These are phyloP conservation scores for Prinsepia uniflora DNA, from an alignment of 306 rosid genomes.

Conservation along the genomic window DNA sequence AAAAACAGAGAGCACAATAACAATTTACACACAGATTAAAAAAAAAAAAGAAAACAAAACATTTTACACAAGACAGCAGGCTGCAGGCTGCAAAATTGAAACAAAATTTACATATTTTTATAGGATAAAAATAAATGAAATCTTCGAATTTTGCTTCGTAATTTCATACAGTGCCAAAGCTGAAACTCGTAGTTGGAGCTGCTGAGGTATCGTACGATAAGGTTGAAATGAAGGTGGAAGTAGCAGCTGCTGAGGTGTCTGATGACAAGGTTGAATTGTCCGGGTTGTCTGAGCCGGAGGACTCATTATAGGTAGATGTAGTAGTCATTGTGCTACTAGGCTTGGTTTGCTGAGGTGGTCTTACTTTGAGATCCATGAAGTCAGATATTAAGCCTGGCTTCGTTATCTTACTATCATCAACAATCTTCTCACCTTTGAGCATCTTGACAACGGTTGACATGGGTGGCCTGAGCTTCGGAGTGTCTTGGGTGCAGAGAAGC, in stretches of 20 bases:
- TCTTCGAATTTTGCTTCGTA: background rate
- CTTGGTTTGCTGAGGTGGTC: constrained; percentile 23
- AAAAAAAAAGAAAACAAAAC: background rate
- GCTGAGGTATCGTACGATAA: constrained; percentile 41
- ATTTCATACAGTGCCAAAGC: constrained; percentile 2
- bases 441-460: constrained; percentile 90
- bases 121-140: constrained; percentile 18
- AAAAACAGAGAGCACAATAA: background rate
- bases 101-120: background rate
- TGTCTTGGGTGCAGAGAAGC: constrained; percentile 90
- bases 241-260: constrained; percentile 36
- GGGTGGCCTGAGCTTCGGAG: constrained; percentile 76
- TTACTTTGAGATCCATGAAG: constrained; percentile 76
- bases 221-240: constrained; percentile 36
- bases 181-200: constrained; percentile 33
- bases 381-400: constrained; percentile 87
- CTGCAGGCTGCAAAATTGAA: constrained; percentile 13
- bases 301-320: constrained; percentile 24
- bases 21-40: constrained; percentile 35
- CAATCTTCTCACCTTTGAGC: constrained; percentile 55
- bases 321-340: constrained; percentile 16
- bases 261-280: constrained; percentile 41
- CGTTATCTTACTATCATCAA: constrained; percentile 45
- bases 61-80: constrained; percentile 28
- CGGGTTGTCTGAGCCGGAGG: constrained; percentile 44